Conservation (phyloP, 352 stramenopile genomes). For the Blastocystis sp. region DNA sequence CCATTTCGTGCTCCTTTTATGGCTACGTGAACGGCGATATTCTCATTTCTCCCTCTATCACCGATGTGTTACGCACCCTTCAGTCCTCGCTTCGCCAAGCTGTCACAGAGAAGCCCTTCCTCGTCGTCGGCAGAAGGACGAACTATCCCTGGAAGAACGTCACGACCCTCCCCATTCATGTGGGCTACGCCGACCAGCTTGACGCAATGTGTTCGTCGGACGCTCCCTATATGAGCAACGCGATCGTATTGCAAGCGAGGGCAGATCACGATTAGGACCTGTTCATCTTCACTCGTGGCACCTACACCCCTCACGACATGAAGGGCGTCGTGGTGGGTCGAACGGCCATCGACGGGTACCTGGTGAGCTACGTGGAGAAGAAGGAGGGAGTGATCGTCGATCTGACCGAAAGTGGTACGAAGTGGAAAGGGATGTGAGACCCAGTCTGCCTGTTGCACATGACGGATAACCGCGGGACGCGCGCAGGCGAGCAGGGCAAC, state of each 20-base stretch:
- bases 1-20: conserved; percentile 24
- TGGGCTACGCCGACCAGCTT: background rate
- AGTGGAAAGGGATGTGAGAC: background rate
- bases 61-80: background rate
- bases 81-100: background rate
- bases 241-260: background rate
- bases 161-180: background rate
- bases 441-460: conserved; percentile 54
- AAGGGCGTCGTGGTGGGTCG: conserved; percentile 57
- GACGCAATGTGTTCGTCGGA: conserved; percentile 14
- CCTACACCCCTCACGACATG: conserved; percentile 2
- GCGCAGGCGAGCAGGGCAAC: conserved; percentile 46
- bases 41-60: conserved; percentile 33
- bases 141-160: conserved; percentile 60
- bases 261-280: conserved; percentile 11
- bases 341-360: conserved; percentile 40
- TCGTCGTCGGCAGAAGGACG: conserved; percentile 26
- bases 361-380: conserved; percentile 48
- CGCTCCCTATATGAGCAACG: conserved; percentile 61
- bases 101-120: background rate
- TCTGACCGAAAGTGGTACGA: conserved; percentile 22
- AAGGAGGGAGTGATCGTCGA: conserved; percentile 4
- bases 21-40: conserved; percentile 62
- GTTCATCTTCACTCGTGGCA: conserved; percentile 51
- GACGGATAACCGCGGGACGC: conserved; percentile 41